Evolutionary conservation across 352 stramenopile genomes (phyloP), one percentile per base, ranked within the genome.

Genomic region (Phytophthora agathidicida): DNA sequence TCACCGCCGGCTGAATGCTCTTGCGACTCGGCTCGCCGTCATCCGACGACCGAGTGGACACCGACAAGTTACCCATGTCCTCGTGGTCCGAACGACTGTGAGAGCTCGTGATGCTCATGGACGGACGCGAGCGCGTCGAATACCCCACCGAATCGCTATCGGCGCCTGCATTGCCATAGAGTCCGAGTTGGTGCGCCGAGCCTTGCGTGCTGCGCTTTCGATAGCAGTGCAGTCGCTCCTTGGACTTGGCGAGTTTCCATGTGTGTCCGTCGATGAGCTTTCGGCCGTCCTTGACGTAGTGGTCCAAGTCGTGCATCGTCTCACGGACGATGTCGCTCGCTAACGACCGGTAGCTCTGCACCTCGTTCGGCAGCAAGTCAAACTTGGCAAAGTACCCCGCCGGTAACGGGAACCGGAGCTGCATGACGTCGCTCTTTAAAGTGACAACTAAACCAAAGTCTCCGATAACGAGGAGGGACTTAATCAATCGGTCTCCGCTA

Each of bases 371-470:
- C 32, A 77, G 65, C 53, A 91, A 72, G 49, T 91, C 78, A 52
- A 91, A 88, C 63, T 77, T 80, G 65, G 78, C 76, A 55, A 91
- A 91, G 66, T 87, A 89, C n/a, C 73, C 75, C 30, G 64, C 53
- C 9, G 81, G 81, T 19, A 91, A 52, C 16, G 81, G 81, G 69
- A 91, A 91, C 32, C 79, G 80, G 52, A 89, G 81, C 30, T 86
- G 78, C 81, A 91, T 90, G 46, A n/a, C 22, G 32, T 22, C 22
- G 27, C 10, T 27, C 20, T 35, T 5, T 43, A n/a, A n/a, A n/a
- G n/a, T n/a, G n/a, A n/a, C n/a, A n/a, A n/a, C n/a, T n/a, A n/a
- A n/a, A n/a, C 28, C 38, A 37, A 37, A 47, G 55, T 64, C 45
- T 57, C 37, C 52, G 52, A 30, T 60, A 37, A 22, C 8, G 39